Base-by-base conservation (phyloP, 169 alveolate genomes). In the Plasmodium falciparum region DNA sequence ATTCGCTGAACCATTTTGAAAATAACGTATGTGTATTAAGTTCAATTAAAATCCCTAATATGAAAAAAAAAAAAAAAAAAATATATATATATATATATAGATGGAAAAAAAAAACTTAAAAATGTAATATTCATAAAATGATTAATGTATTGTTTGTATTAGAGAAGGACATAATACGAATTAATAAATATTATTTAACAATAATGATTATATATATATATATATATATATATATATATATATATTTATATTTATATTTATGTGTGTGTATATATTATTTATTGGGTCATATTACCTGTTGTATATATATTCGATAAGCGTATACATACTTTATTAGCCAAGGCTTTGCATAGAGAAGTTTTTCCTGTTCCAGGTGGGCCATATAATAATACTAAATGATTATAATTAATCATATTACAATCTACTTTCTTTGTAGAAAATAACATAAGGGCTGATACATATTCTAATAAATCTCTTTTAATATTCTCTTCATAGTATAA, bases 331-430 rank as follows among this genome's bases (percentile, higher is more conserved):
- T 93, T 88, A 59, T 93, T 93, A 8, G 94, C 94, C 54, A 93
- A 47, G 1, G 94, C 94, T 67, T 91, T 88, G 59, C 91, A 88
- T 26, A 95, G 71, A 52, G 95, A 91, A 45, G 96, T 91, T 88
- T 95, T 90, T 56, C 97, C 95, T 65, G 90, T 20, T 15, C 97
- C 96, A 11, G 97, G 97, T 6, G 97, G 95, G 0, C 97, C 97
- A 85, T 94, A 93, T 17, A 95, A 89, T 45, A 95, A 72, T 3
- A 94, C 74, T 22, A 95, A 80, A 50, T 93, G 95, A 88, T 95
- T 95, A 93, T 95, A 94, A 52, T 90, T 88, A 49, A 95, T 93
- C 54, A 93, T 86, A 90, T 95, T 80, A 58, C 89, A 67, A 70
- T 94, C 94, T 43, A 95, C 88, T 52, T 70, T 74, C 50, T 86